Conservation (phyloP, 2,329 filamentous ascomycete genomes). For the Alternaria sp. region DNA sequence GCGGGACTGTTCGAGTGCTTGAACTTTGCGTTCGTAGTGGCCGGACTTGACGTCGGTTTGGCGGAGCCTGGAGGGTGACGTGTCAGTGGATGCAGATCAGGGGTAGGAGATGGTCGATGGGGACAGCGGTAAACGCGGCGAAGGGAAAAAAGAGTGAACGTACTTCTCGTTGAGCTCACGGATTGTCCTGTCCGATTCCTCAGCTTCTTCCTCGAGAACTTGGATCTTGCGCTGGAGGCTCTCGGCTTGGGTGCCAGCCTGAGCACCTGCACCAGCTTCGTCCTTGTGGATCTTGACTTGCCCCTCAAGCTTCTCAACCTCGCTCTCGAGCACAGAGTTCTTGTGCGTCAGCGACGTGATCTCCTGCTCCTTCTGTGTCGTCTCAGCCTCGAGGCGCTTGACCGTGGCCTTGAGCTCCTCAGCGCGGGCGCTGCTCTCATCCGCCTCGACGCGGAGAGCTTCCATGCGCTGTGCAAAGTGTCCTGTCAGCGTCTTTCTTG, state of each 20-base stretch:
- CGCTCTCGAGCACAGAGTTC: slow-evolving; percentile 86
- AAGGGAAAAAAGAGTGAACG: slow-evolving; percentile 49
- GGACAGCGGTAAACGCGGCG: neutral
- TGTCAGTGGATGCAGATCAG: slow-evolving; percentile 31
- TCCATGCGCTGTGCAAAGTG: slow-evolving; percentile 79
- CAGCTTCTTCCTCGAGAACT: slow-evolving; percentile 96
- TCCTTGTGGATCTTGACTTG: slow-evolving; percentile 88
- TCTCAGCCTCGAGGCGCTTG: slow-evolving; percentile 93
- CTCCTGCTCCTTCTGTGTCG: slow-evolving; percentile 95
- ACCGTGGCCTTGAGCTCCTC: slow-evolving; percentile 88
- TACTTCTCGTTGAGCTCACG: slow-evolving; percentile 99
- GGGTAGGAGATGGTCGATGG: slow-evolving; percentile 2
- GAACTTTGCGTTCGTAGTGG: slow-evolving; percentile 99
- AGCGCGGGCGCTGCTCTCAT: slow-evolving; percentile 80
- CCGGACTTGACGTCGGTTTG: slow-evolving; percentile 99
- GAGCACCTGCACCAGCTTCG: slow-evolving; percentile 79
- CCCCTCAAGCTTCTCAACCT: slow-evolving; percentile 91
- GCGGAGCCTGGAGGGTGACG: slow-evolving; percentile 73
- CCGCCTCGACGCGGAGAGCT: slow-evolving; percentile 91
- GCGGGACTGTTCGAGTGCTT: slow-evolving; percentile 89
- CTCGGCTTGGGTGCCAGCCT: slow-evolving; percentile 90
- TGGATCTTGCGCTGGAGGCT: slow-evolving; percentile 89
- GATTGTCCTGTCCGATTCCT: slow-evolving; percentile 94
- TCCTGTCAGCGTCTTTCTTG: slow-evolving; percentile 32
- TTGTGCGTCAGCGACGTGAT: slow-evolving; percentile 96